Base-by-base conservation (phyloP, 192 early-diverging fungal species). In the Backusella luteola region DNA sequence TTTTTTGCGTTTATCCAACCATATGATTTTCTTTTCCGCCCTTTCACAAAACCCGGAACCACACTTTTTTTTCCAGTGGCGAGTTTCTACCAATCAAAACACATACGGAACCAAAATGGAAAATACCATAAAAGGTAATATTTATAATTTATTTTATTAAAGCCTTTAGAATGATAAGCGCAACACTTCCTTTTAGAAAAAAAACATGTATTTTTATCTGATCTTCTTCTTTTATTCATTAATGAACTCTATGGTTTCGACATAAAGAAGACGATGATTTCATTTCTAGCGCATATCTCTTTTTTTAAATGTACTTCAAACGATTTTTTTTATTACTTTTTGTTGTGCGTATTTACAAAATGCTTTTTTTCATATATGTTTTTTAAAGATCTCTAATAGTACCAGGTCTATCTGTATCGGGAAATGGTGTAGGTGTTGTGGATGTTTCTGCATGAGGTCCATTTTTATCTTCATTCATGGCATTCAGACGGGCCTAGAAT, bases 381-480 rank as follows among this genome's bases (percentile, higher is more conserved):
- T 14, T 38, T 42, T 75, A 63, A 34, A 75, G 35, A 67, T 67
- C 17, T 7, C 26, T 44, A 7, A 75, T 34, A 7, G 66, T 14
- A 0, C 78, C 78, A 49, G 78, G 73, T 71, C 26, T 67, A 12
- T 71, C 74, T 21, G 15, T 41, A 67, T 35, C 38, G n/a, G 78
- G 78, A 19, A 79, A 42, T 21, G 78, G 78, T 66, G 78, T 79
- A 23, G 78, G 78, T 46, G 78, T 79, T 1, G 78, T 79, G 6
- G 46, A 32, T 29, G 78, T 79, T 67, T 75, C 73, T 8, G 78
- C 74, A 36, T 79, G 78, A 9, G 75, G 69, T 15, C 35, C 69
- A 1, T 73, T 66, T 23, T 38, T 69, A 52, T 75, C 73, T 35
- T 44, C 36, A 39, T 41, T 29, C 15, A 71, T 49, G 34, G 34